Conservation (phyloP, 306 rosid species). For the Sicyos baderoa region DNA sequence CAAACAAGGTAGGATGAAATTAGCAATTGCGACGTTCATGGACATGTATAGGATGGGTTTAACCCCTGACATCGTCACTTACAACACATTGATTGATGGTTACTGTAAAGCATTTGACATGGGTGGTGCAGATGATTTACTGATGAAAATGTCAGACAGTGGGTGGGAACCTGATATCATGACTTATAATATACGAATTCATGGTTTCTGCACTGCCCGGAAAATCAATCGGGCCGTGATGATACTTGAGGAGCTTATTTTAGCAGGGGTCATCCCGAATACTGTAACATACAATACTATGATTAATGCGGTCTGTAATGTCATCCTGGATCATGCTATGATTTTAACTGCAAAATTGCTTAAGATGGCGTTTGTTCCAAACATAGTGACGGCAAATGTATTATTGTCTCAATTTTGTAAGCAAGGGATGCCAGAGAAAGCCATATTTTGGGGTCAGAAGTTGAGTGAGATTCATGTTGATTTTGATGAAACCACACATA, state of each 20-base stretch:
- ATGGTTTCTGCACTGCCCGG: constrained; percentile 44
- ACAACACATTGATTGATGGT: constrained; percentile 61
- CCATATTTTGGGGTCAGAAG: constrained; percentile 67
- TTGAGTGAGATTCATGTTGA: constrained; percentile 41
- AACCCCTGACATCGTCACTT: constrained; percentile 55
- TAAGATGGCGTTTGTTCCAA: constrained; percentile 62
- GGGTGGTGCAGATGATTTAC: constrained; percentile 46
- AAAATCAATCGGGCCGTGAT: constrained; percentile 47
- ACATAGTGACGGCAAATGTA: constrained; percentile 48
- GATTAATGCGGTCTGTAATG: constrained; percentile 51
- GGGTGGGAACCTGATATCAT: constrained; percentile 64
- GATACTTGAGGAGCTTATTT: constrained; percentile 53
- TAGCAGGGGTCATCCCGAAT: constrained; percentile 47
- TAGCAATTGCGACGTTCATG: constrained; percentile 43
- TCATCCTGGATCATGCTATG: constrained; percentile 54
- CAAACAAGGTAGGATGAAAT: constrained; percentile 56
- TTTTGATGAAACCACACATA: constrained; percentile 45
- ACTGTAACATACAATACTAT: constrained; percentile 61
- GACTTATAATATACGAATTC: constrained; percentile 53
- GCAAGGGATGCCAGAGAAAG: constrained; percentile 68
- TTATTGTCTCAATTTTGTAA: constrained; percentile 61
- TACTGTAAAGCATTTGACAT: constrained; percentile 58
- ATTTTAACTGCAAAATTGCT: constrained; percentile 60
- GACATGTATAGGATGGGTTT: constrained; percentile 47
- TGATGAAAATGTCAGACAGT: constrained; percentile 39